These are phyloP conservation scores for Bacidia rubella DNA, from an alignment of 495 filamentous ascomycete genomes.

Conservation along the genomic window DNA sequence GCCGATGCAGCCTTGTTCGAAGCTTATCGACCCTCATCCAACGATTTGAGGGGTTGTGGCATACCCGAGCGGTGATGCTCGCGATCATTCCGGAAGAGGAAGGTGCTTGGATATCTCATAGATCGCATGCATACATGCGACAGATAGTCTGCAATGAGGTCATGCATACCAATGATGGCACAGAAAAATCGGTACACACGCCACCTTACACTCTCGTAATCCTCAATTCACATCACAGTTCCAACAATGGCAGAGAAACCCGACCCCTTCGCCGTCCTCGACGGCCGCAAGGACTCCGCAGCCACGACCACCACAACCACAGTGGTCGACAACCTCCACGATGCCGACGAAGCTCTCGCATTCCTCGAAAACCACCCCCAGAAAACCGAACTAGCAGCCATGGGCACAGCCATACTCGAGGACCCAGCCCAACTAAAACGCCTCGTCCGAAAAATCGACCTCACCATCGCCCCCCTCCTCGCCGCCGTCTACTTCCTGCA, in stretches of 20 bases:
- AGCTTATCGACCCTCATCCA: too few relatives aligned
- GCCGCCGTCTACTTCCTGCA: conserved; percentile 54
- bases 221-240: too few relatives aligned
- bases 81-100: too few relatives aligned
- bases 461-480: conserved; percentile 36
- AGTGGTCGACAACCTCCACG: conserved; percentile 16
- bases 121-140: too few relatives aligned
- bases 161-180: too few relatives aligned
- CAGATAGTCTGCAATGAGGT: too few relatives aligned
- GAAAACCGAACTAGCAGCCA: conserved; percentile 16
- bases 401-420: conserved; percentile 21
- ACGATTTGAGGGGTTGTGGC: too few relatives aligned
- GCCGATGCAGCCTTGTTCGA: too few relatives aligned
- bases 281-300: conserved; percentile 17
- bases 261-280: conserved; percentile 19
- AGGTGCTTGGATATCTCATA: too few relatives aligned
- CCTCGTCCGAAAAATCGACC: conserved; percentile 29
- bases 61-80: too few relatives aligned
- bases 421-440: conserved; percentile 16
- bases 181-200: too few relatives aligned
- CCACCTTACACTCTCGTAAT: too few relatives aligned
- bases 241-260: conserved; percentile 12
- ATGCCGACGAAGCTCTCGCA: conserved; percentile 22
- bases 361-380: conserved; percentile 22
- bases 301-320: neutral